Percentiles rank a stretch among this genome's conserved stretches.
Conservation (phyloP, 129 eudicot species). For the Erigeron canadensis region DNA sequence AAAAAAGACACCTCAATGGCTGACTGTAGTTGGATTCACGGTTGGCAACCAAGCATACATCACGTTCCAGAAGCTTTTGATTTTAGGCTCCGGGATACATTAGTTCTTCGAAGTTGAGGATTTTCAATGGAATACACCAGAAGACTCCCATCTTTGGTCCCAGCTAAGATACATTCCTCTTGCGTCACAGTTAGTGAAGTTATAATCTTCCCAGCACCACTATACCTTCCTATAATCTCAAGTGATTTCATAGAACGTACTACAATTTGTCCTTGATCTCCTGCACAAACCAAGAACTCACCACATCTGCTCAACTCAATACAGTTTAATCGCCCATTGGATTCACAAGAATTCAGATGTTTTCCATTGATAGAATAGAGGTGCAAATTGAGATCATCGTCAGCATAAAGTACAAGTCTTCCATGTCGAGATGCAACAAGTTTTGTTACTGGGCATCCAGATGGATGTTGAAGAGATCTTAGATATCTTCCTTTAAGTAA, state of each 20-base stretch:
- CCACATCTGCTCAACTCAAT: constrained; percentile 89
- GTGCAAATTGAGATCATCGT: constrained; percentile 86
- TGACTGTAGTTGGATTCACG: constrained; percentile 8
- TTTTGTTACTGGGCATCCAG: constrained; percentile 72
- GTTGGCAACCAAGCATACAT: constrained; percentile 1
- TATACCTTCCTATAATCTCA: constrained; percentile 65
- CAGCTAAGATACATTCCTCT: constrained; percentile 95
- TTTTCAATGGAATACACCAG: constrained; percentile 93
- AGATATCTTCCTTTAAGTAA: constrained; percentile 79
- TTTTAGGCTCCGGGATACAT: constrained; percentile 44
- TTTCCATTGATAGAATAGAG: constrained; percentile 82
- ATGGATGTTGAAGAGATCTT: constrained; percentile 85
- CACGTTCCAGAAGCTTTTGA: constrained; percentile 45
- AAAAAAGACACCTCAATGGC: constrained; percentile 29
- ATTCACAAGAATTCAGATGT: constrained; percentile 70
- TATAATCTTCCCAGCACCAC: constrained; percentile 73
- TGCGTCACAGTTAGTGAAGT: constrained; percentile 80
- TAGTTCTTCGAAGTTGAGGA: constrained; percentile 67
- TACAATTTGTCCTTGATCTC: constrained; percentile 90
- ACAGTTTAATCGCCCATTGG: constrained; percentile 89
- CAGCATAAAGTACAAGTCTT: constrained; percentile 69
- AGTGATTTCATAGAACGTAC: constrained; percentile 91
- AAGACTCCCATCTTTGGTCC: constrained; percentile 90
- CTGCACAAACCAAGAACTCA: constrained; percentile 90
- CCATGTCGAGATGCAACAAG: constrained; percentile 85